Evolutionary conservation across 2,329 filamentous ascomycete genomes (phyloP).

Genomic region (Beauveria sp.): DNA sequence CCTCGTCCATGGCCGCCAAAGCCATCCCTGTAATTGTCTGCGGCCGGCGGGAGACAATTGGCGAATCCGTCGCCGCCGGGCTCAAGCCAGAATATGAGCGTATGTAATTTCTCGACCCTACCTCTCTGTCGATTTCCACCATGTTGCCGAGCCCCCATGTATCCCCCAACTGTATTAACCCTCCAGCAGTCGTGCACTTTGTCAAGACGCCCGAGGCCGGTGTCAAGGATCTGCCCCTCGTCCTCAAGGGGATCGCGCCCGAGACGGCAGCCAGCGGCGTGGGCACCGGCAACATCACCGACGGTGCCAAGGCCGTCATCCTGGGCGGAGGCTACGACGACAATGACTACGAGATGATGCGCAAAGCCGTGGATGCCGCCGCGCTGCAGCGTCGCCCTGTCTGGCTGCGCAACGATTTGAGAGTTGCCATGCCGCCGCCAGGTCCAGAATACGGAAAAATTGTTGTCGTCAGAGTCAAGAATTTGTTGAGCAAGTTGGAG

Average conservation of each 20-base stretch:
- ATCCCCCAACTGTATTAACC: not conserved
- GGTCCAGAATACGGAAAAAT: slow-evolving; percentile 22
- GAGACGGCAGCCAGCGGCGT: slow-evolving; percentile 1
- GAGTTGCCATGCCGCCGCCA: slow-evolving; percentile 17
- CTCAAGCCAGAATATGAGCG: slow-evolving; percentile 9
- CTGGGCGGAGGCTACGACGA: slow-evolving; percentile 11
- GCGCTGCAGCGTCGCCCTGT: not conserved
- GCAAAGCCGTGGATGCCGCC: slow-evolving; percentile 6
- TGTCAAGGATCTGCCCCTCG: slow-evolving; percentile 9
- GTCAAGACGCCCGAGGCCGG: slow-evolving; percentile 9
- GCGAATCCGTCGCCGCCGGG: not conserved
- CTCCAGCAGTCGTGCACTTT: slow-evolving; percentile 10
- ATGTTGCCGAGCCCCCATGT: too few species aligned
- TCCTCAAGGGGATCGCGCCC: not conserved
- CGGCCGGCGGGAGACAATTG: slow-evolving; percentile 6
- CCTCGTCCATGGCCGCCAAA: not conserved
- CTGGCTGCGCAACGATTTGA: slow-evolving; percentile 20
- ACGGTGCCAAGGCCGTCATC: slow-evolving; percentile 1
- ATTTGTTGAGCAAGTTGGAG: slow-evolving; percentile 16
- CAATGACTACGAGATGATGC: slow-evolving; percentile 4
- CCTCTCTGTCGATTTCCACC: not conserved
- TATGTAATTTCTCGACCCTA: not conserved
- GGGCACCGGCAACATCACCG: slow-evolving; percentile 1
- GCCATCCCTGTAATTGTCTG: slow-evolving; percentile 10
- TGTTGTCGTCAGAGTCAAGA: slow-evolving; percentile 19